Conservation (phyloP, 2,329 filamentous ascomycete genomes). For the Clonostachys byssicola region DNA sequence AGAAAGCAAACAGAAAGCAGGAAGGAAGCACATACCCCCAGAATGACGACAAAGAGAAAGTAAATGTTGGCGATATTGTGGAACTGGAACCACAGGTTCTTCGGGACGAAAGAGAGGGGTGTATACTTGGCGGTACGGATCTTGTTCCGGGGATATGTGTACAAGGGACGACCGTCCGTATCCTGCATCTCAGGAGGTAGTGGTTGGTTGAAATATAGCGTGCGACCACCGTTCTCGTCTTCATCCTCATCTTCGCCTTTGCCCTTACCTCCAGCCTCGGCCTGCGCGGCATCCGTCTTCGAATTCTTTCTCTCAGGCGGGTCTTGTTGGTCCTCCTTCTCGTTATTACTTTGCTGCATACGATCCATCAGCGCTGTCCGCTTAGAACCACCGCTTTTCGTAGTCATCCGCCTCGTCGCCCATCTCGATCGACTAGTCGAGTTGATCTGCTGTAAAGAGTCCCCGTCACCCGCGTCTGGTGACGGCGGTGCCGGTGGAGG, state of each 20-base stretch:
- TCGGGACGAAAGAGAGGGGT: conserved; percentile 88
- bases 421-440: conserved; percentile 78
- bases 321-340: conserved; percentile 21
- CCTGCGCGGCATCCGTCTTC: conserved; percentile 24
- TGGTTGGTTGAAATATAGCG: conserved; percentile 81
- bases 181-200: conserved; percentile 73
- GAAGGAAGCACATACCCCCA: conserved; percentile 64
- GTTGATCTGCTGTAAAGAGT: background rate
- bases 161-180: conserved; percentile 70
- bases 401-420: conserved; percentile 86
- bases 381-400: conserved; percentile 73
- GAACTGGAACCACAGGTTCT: conserved; percentile 97
- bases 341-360: conserved; percentile 54
- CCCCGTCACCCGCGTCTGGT: conserved; percentile 13
- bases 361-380: conserved; percentile 78
- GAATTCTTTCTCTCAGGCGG: conserved; percentile 62
- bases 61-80: conserved; percentile 99
- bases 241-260: conserved; percentile 31
- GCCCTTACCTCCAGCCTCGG: conserved; percentile 18
- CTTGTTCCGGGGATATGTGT: conserved; percentile 83
- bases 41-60: conserved; percentile 93
- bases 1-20: background rate
- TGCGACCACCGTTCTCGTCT: conserved; percentile 42
- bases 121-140: conserved; percentile 98
- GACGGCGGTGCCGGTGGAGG: conserved; percentile 4